Base-by-base conservation (phyloP, 345 rosid species). In the Conringia planisiliqua region DNA sequence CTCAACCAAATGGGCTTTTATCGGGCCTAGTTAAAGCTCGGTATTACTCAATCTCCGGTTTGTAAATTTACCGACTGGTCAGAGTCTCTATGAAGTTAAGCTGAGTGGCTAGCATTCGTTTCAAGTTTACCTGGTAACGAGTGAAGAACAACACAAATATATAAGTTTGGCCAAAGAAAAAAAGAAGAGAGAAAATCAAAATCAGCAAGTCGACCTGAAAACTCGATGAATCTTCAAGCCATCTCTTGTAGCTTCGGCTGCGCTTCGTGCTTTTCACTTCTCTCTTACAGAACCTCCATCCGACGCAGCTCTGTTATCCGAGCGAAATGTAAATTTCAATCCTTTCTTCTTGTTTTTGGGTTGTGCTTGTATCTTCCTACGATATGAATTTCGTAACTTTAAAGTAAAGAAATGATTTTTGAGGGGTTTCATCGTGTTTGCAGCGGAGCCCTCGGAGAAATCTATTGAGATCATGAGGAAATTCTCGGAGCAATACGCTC, bases 401-500 rank as follows among this genome's bases (percentile, higher is more conserved):
- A 35, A 7, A 1, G 46, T 2, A n/a, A 44, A 44, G 16, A 46
- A 3, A 7, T 46, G 42, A 33, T 30, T 22, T n/a, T n/a, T 33
- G 18, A 18, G 30, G 43, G 14, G 11, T 43, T 14, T 57, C 35
- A 6, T 30, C 39, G 0, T 66, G 2, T 26, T 26, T 63, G 18
- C 81, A 89, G 98, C 78, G 68, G 98, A 93, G 32, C 97, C 94
- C 3, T 80, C 91, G 44, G 96, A 93, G 51, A 91, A 93, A 74
- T 89, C 97, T 35, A 81, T 91, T 20, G 98, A 93, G 63, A 71
- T 91, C 17, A 91, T 93, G 98, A 89, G 97, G 86, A 93, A 93
- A 76, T 93, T 93, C 86, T 93, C 98, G 0, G 97, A 93, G 80
- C 98, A 93, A 80, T 93, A 93, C 74, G 96, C 95, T 43, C 92